Conservation (phyloP, 192 early-diverging fungal genomes). For the Polychytrium aggregatum region DNA sequence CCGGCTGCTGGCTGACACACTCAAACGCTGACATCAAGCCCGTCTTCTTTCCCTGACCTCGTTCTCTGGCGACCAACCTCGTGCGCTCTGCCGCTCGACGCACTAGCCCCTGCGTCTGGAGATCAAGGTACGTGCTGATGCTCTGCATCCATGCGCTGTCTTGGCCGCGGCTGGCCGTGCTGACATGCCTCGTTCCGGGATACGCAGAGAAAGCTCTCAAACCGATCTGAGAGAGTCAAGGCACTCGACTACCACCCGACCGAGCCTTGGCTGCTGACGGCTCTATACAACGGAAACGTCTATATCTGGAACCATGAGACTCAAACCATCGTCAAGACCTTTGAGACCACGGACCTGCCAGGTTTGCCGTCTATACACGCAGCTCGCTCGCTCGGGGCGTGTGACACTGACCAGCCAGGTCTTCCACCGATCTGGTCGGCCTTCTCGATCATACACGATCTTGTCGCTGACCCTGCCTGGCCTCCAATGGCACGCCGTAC, state of each 20-base stretch:
- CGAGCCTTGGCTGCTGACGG: conserved; percentile 95
- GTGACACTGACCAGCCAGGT: too few relatives aligned
- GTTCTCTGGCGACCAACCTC: too few relatives aligned
- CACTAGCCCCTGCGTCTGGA: conserved; percentile 43
- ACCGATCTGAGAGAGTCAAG: conserved; percentile 87
- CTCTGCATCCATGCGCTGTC: background rate
- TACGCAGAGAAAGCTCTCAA: conserved; percentile 42
- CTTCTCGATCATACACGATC: background rate
- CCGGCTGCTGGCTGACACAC: too few relatives aligned
- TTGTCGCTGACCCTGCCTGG: background rate
- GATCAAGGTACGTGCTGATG: conserved; percentile 21
- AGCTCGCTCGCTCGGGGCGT: too few relatives aligned
- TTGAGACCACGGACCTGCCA: conserved; percentile 90
- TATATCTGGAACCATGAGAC: conserved; percentile 99
- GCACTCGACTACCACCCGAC: conserved; percentile 97
- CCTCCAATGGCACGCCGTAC: too few relatives aligned
- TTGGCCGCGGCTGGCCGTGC: background rate
- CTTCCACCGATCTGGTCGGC: background rate
- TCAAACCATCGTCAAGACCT: conserved; percentile 88
- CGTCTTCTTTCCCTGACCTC: too few relatives aligned
- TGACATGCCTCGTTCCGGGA: background rate
- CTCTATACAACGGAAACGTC: conserved; percentile 90
- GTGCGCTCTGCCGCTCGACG: too few relatives aligned
- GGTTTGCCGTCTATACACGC: conserved; percentile 49
- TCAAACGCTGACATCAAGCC: too few relatives aligned